Percentiles rank a stretch among this genome's conserved stretches.
phyloP scores from a whole-genome alignment of 139 green algal species.

The Chlamydomonas incerta region DNA sequence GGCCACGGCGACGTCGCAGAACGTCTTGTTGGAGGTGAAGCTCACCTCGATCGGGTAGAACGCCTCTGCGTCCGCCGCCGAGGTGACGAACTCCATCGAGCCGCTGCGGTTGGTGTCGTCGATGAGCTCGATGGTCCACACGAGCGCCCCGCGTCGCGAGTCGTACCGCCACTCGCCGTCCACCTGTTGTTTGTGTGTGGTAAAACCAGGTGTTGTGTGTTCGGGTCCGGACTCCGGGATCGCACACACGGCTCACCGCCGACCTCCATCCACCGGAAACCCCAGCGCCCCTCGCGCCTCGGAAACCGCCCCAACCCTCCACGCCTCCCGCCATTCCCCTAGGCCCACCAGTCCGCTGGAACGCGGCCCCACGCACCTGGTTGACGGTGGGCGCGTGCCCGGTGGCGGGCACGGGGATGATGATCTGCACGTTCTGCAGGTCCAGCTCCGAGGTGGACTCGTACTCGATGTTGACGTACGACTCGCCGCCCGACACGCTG shows the following conservation, averaged over 20 bases:
- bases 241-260: too few relatives aligned
- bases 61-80: slow-evolving; percentile 71
- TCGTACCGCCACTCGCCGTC: slow-evolving; percentile 94
- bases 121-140: slow-evolving; percentile 95
- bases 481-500: slow-evolving; percentile 83
- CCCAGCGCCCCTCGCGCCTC: too few relatives aligned
- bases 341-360: too few relatives aligned
- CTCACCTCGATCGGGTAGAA: slow-evolving; percentile 96
- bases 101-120: slow-evolving; percentile 92
- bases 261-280: too few relatives aligned
- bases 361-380: slow-evolving; percentile 44
- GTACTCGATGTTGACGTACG: slow-evolving; percentile 99
- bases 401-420: slow-evolving; percentile 81
- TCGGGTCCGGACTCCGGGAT: too few relatives aligned
- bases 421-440: slow-evolving; percentile 93
- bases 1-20: slow-evolving; percentile 86
- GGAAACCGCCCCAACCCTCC: too few relatives aligned
- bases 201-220: too few relatives aligned
- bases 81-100: slow-evolving; percentile 95
- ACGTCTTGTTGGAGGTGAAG: slow-evolving; percentile 81
- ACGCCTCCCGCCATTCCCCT: too few relatives aligned
- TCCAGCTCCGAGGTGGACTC: slow-evolving; percentile 87
- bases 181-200: slow-evolving; percentile 57
- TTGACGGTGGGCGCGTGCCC: slow-evolving; percentile 79
- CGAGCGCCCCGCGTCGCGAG: slow-evolving; percentile 67